These are phyloP conservation scores for Sporothrix curviconia DNA, from an alignment of 2,329 filamentous ascomycete species.

Conservation along the genomic window DNA sequence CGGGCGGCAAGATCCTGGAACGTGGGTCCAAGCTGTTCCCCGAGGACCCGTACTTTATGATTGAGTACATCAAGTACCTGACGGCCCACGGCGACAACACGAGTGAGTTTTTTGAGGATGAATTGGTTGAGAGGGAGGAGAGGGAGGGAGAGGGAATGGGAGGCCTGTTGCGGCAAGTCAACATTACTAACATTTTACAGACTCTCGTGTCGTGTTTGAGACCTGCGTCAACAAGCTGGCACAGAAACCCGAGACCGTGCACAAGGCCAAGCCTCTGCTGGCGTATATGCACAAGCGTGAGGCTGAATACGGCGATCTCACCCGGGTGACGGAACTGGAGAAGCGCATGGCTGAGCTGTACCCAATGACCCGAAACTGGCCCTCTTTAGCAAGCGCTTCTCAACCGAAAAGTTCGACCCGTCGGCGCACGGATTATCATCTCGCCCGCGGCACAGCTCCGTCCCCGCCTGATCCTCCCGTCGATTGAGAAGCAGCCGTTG, in stretches of 20 bases:
- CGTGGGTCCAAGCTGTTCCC: conserved; percentile 89
- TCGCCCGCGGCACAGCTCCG: conserved; percentile 73
- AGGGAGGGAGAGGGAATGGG: too few relatives aligned
- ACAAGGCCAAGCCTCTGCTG: conserved; percentile 78
- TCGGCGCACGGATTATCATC: conserved; percentile 72
- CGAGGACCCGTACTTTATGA: conserved; percentile 84
- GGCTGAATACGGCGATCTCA: conserved; percentile 85
- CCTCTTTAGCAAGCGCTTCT: conserved; percentile 71
- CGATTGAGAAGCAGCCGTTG: conserved; percentile 42
- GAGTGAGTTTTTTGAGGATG: conserved; percentile 68
- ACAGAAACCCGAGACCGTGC: conserved; percentile 64
- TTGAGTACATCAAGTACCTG: conserved; percentile 93
- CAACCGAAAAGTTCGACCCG: conserved; percentile 72
- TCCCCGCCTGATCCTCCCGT: conserved; percentile 47
- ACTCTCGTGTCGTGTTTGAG: conserved; percentile 93
- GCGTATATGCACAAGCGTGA: conserved; percentile 93
- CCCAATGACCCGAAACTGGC: conserved; percentile 74
- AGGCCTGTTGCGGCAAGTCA: too few relatives aligned
- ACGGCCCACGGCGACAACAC: conserved; percentile 88
- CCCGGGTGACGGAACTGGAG: conserved; percentile 85
- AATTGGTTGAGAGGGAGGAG: too few relatives aligned
- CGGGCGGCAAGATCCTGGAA: conserved; percentile 92
- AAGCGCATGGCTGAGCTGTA: conserved; percentile 91
- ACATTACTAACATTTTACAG: conserved; percentile 41
- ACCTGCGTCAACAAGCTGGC: conserved; percentile 80